These are phyloP conservation scores for Herpetomonas muscarum DNA, from an alignment of 208 protist genomes.

Conservation along the genomic window DNA sequence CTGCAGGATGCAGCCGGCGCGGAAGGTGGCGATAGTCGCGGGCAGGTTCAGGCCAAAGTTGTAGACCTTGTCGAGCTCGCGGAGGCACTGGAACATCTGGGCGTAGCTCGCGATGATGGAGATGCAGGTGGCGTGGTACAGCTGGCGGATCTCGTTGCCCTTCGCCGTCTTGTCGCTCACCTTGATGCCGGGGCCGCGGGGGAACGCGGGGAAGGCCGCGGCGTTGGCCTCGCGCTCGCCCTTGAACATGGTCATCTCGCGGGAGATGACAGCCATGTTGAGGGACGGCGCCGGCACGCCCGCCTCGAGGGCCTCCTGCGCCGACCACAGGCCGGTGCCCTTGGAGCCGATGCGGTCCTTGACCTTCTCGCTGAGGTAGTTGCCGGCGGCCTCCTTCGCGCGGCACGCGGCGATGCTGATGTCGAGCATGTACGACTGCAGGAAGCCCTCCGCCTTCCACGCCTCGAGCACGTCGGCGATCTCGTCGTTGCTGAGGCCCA, in stretches of 20 bases:
- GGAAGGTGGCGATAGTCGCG: conserved; percentile 89
- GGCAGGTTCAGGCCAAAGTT: conserved; percentile 84
- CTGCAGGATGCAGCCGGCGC: conserved; percentile 89
- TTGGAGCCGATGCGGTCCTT: conserved; percentile 96
- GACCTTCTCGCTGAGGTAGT: conserved; percentile 94
- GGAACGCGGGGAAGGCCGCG: conserved; percentile 27
- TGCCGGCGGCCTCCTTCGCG: conserved; percentile 85
- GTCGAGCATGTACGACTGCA: conserved; percentile 98
- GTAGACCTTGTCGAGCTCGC: conserved; percentile 87
- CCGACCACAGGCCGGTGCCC: conserved; percentile 97
- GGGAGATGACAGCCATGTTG: conserved; percentile 91
- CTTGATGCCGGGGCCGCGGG: conserved; percentile 5
- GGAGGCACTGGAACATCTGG: conserved; percentile 92
- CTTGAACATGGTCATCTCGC: conserved; percentile 92
- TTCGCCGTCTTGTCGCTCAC: conserved; percentile 55
- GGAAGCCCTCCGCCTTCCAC: conserved; percentile 93
- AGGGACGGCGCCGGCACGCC: conserved; percentile 91
- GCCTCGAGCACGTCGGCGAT: conserved; percentile 89
- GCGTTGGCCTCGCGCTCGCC: conserved; percentile 86
- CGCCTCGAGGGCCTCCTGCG: conserved; percentile 91
- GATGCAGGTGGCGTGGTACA: conserved; percentile 74
- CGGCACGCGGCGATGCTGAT: conserved; percentile 95
- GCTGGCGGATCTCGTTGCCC: conserved; percentile 53
- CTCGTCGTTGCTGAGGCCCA: conserved; percentile 91
- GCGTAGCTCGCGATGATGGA: conserved; percentile 88